Percentiles rank a stretch among this genome's conserved stretches.
These are phyloP conservation scores for Hysterangium stoloniferum DNA, from an alignment of 768 basidiomycete species.

Conservation along the genomic window DNA sequence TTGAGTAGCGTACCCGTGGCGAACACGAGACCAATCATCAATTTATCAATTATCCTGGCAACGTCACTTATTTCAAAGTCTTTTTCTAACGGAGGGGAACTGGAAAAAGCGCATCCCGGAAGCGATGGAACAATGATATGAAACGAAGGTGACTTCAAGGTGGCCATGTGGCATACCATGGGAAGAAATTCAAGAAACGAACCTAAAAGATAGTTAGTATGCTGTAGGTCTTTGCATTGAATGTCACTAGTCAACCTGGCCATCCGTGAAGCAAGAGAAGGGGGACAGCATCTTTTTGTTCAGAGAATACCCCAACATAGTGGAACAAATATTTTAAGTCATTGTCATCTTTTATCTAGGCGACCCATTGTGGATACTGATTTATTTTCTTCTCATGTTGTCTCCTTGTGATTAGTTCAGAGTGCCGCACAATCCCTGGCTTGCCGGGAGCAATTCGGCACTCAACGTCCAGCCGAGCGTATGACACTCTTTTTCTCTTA, in stretches of 20 bases:
- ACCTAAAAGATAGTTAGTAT: neutral
- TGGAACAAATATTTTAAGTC: constrained; percentile 9
- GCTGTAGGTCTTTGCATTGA: too few relatives aligned
- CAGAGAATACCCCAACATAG: constrained; percentile 14
- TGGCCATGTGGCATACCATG: constrained; percentile 12
- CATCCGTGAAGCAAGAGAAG: constrained; percentile 14
- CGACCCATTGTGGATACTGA: constrained; percentile 51
- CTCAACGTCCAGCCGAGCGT: too few relatives aligned
- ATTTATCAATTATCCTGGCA: constrained; percentile 18
- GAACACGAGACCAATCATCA: constrained; percentile 26
- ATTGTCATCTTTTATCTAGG: neutral
- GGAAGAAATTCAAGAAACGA: constrained; percentile 16
- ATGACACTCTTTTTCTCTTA: too few relatives aligned
- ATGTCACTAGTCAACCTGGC: constrained; percentile 14
- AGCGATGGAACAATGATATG: constrained; percentile 17
- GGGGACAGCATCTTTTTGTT: constrained; percentile 14
- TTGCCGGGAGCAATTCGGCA: too few relatives aligned
- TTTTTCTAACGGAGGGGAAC: constrained; percentile 18
- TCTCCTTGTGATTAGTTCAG: too few relatives aligned
- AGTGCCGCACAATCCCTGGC: too few relatives aligned
- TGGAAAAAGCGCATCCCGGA: constrained; percentile 23
- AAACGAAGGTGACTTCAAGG: constrained; percentile 12
- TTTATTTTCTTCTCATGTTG: constrained; percentile 38
- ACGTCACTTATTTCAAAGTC: constrained; percentile 12
- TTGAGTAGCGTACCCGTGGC: constrained; percentile 22